Evolutionary conservation across 1,284 basidiomycete species (phyloP).

Genomic region (Cystobasidium sp.): DNA sequence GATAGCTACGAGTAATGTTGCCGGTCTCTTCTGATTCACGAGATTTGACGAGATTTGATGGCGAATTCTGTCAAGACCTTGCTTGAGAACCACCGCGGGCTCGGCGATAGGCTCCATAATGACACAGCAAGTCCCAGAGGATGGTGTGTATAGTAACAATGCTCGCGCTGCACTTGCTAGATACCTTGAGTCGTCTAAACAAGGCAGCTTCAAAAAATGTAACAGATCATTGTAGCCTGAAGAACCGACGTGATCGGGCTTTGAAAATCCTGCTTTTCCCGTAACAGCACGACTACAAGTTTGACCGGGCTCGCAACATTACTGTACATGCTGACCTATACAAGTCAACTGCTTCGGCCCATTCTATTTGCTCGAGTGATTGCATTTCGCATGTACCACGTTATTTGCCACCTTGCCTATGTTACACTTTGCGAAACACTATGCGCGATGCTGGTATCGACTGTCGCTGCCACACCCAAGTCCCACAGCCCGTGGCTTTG

Average conservation of each 20-base stretch:
- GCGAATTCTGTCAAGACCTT: constrained; percentile 79
- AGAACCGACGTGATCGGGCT: constrained; percentile 8
- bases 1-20: constrained; percentile 82
- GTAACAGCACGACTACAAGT: background rate
- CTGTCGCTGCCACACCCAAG: no score
- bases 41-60: constrained; percentile 81
- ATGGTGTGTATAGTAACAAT: no score
- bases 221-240: background rate
- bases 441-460: no score
- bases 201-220: background rate
- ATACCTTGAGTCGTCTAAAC: background rate
- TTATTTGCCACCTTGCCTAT: no score
- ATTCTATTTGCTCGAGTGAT: no score
- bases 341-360: no score
- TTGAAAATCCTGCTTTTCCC: constrained; percentile 7
- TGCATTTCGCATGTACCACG: no score
- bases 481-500: no score
- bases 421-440: no score
- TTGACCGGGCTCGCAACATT: background rate
- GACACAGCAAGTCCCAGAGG: background rate
- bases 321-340: no score
- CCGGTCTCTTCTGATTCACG: constrained; percentile 86
- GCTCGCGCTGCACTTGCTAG: no score
- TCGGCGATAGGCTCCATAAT: constrained; percentile 26
- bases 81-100: constrained; percentile 29